Evolutionary conservation across 2,329 filamentous ascomycete genomes (phyloP).

Genomic region (Conoideocrella luteorostrata): DNA sequence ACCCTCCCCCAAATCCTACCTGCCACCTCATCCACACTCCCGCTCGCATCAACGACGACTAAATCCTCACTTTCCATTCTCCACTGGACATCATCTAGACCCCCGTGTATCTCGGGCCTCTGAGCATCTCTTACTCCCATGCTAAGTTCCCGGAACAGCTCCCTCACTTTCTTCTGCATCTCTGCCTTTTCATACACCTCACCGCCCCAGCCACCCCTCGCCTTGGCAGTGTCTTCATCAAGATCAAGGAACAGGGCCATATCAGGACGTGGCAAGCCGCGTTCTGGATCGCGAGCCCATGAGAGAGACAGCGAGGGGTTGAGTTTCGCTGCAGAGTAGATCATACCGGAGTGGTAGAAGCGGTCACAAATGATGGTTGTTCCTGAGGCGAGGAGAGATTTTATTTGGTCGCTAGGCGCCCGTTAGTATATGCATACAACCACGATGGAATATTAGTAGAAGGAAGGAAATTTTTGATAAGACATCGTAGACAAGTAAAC

Average conservation of each 20-base stretch:
- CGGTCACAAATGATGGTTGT: slow-evolving; percentile 79
- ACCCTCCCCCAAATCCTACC: slow-evolving; percentile 50
- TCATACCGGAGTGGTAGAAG: slow-evolving; percentile 91
- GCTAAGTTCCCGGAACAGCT: slow-evolving; percentile 59
- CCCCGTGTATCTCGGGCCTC: slow-evolving; percentile 16
- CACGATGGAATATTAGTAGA: neutral
- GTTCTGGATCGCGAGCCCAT: slow-evolving; percentile 81
- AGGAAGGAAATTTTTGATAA: neutral
- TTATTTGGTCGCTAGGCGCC: slow-evolving; percentile 45
- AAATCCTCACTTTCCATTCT: slow-evolving; percentile 47
- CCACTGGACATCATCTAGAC: slow-evolving; percentile 25
- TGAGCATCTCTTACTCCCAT: slow-evolving; percentile 34
- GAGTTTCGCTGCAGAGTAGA: slow-evolving; percentile 85
- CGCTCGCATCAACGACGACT: slow-evolving; percentile 47
- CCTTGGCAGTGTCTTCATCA: slow-evolving; percentile 62
- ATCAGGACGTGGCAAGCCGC: slow-evolving; percentile 82
- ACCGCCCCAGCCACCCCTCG: slow-evolving; percentile 77
- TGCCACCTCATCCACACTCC: slow-evolving; percentile 49
- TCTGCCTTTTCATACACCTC: slow-evolving; percentile 83
- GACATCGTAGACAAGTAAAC: slow-evolving; percentile 17
- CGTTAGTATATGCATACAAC: neutral
- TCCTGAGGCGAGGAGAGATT: slow-evolving; percentile 52
- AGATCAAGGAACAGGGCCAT: slow-evolving; percentile 83
- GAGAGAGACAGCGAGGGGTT: slow-evolving; percentile 61
- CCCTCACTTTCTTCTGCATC: slow-evolving; percentile 74